A percentile compares a stretch with the other conserved stretches of the same genome.
phyloP scores from a whole-genome alignment of 768 basidiomycete species.

The Hysterangium stoloniferum region DNA sequence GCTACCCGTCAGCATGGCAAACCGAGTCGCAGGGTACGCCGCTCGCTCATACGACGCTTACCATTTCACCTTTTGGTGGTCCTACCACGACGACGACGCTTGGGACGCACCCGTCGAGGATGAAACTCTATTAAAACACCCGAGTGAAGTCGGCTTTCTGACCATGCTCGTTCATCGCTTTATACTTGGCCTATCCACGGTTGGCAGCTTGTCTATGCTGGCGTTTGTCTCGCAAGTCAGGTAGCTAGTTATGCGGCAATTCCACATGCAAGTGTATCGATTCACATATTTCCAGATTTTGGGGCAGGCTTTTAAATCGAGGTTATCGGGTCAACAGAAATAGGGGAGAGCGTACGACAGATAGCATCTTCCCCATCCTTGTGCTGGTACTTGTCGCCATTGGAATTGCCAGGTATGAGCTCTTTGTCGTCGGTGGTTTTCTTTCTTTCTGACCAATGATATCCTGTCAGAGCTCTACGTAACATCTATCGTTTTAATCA shows the following conservation, averaged over 20 bases:
- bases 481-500: constrained; percentile 64
- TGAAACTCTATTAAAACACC: constrained; percentile 15
- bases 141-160: constrained; percentile 33
- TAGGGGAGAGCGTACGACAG: constrained; percentile 42
- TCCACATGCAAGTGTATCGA: not conserved
- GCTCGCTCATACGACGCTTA: constrained; percentile 34
- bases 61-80: constrained; percentile 12
- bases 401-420: constrained; percentile 53
- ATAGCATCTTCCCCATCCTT: constrained; percentile 60
- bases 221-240: constrained; percentile 47
- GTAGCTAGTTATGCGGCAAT: not conserved
- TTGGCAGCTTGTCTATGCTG: constrained; percentile 69
- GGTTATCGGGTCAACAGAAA: constrained; percentile 55
- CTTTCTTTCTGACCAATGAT: constrained; percentile 1
- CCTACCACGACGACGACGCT: constrained; percentile 45
- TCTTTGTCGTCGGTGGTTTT: not conserved
- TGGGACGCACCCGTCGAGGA: constrained; percentile 24
- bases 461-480: constrained; percentile 49
- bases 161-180: constrained; percentile 60
- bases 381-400: constrained; percentile 52
- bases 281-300: constrained; percentile 14
- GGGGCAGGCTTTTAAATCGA: constrained; percentile 55
- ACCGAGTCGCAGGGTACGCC: constrained; percentile 55
- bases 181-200: constrained; percentile 65
- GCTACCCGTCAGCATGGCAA: constrained; percentile 49